Evolutionary conservation across 139 green algal genomes (phyloP), one percentile per base, ranked within the genome.

Genomic region (Mesotaenium endlicherianum): DNA sequence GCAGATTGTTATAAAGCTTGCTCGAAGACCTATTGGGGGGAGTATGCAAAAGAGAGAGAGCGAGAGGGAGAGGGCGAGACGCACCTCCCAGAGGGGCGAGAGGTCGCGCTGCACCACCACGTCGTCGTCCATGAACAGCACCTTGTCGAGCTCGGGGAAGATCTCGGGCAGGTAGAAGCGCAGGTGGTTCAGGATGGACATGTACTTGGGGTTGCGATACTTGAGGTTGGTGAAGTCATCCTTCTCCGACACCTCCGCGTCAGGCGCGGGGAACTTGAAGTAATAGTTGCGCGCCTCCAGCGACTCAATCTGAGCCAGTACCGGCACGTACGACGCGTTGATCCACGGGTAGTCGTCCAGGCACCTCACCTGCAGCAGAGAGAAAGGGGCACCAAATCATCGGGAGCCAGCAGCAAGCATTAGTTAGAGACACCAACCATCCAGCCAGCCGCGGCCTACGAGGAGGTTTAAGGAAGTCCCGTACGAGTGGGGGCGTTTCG

Each of bases 171-270:
- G 77, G 42, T 84, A 84, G 55, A 84, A 84, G 58, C 77, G 77
- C 43, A 84, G 34, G 77, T 84, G 77, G 64, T 84, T 84, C n/a
- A 84, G 77, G 16, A 84, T 84, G 14, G 77, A 84, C 43, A 84
- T 20, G 3, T 84, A 84, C 77, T 84, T 84, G 26, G 77, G 77
- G 64, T 84, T 84, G 6, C 77, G 57, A n/a, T 77, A 84, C 57
- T 84, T 84, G 58, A 84, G 36, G 30, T 84, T 77, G 20, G 41
- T 59, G 42, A 39, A 77, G 39, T 77, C 70, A 36, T 77, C 60
- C 60, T 72, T 72, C 20, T 8, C 53, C 30, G 53, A 20, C 4
- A n/a, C 53, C 4, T 1, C 53, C 2, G 53, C 53, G 3, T 20
- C 53, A 57, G 47, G 47, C 26, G 60, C 60, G 45, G 44, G 20